Evolutionary conservation across 2,329 filamentous ascomycete genomes (phyloP), one percentile per base, ranked within the genome.

Genomic region (Magnaporthiopsis incrustans): DNA sequence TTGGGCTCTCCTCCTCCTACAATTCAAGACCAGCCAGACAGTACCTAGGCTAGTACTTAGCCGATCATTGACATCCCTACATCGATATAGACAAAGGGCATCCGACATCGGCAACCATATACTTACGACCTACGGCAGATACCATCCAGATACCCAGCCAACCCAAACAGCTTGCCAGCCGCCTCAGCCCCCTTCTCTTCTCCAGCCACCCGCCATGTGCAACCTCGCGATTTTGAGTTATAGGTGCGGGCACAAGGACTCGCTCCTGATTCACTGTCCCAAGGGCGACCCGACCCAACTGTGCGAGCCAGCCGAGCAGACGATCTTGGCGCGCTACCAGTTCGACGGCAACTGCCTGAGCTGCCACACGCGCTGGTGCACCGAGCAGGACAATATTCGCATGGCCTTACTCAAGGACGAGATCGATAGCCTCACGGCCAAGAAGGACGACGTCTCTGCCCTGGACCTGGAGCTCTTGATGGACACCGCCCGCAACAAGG

Each of bases 221-320:
- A 63, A 63, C 53, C 30, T 63, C 61, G 61, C 50, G 30, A 14
- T 63, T 22, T 4, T 63, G 26, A 7, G 6, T 4, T 57, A 63
- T 53, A 27, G n/a, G 61, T 63, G 61, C 32, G 12, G n/a, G 30
- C 61, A 63, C 61, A 63, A 57, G 53, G 53, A 63, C 50, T 56
- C 56, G 22, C 26, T 63, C 50, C n/a, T 57, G 50, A 38, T 63
- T 30, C 33, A 63, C 61, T 63, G 61, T 32, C 30, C 53, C 27
- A 57, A n/a, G 18, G 14, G 32, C 27, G 22, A 35, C n/a, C 44
- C 44, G 22, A 22, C 38, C 14, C 53, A 56, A 50, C 30, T 57
- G 4, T 63, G 61, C 30, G 25, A 56, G 18, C 14, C 26, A 2
- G 4, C 15, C 22, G 25, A 57, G 14, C 61, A 58, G 61, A 63